These are phyloP conservation scores for Trichoderma cornu-damae DNA, from an alignment of 2,329 filamentous ascomycete genomes.

Conservation along the genomic window DNA sequence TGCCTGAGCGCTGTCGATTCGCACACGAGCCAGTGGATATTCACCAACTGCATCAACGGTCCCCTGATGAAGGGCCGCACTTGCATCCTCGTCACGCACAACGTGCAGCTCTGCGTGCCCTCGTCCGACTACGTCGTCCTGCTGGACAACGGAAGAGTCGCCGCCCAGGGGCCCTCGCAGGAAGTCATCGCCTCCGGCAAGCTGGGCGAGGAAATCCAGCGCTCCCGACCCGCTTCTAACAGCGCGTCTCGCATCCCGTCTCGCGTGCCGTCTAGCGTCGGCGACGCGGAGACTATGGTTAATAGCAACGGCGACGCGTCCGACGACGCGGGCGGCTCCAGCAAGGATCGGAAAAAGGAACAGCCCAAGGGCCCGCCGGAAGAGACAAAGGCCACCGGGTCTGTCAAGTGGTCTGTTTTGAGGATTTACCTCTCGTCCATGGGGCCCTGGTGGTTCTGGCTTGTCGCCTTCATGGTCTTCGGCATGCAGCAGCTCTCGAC, in stretches of 20 bases:
- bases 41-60: slow-evolving; percentile 84
- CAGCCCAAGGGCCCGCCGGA: slow-evolving; percentile 53
- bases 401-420: slow-evolving; percentile 84
- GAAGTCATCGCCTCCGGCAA: slow-evolving; percentile 82
- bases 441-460: slow-evolving; percentile 97
- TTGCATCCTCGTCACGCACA: slow-evolving; percentile 94
- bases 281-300: slow-evolving; percentile 57
- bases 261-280: slow-evolving; percentile 68
- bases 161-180: slow-evolving; percentile 67
- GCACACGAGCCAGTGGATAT: slow-evolving; percentile 97
- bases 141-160: slow-evolving; percentile 79
- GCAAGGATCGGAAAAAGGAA: slow-evolving; percentile 38
- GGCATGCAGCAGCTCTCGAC: slow-evolving; percentile 76
- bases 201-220: slow-evolving; percentile 78
- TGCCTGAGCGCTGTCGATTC: slow-evolving; percentile 95
- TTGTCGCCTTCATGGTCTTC: slow-evolving; percentile 69
- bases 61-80: slow-evolving; percentile 84
- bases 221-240: slow-evolving; percentile 64
- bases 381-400: slow-evolving; percentile 77
- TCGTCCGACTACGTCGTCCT: slow-evolving; percentile 75
- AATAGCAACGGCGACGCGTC: slow-evolving; percentile 44
- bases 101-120: slow-evolving; percentile 80
- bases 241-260: slow-evolving; percentile 70
- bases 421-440: slow-evolving; percentile 80
- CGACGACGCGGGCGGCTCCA: slow-evolving; percentile 43